Base-by-base conservation (phyloP, 352 stramenopile species). In the Peronosclerospora sorghi region DNA sequence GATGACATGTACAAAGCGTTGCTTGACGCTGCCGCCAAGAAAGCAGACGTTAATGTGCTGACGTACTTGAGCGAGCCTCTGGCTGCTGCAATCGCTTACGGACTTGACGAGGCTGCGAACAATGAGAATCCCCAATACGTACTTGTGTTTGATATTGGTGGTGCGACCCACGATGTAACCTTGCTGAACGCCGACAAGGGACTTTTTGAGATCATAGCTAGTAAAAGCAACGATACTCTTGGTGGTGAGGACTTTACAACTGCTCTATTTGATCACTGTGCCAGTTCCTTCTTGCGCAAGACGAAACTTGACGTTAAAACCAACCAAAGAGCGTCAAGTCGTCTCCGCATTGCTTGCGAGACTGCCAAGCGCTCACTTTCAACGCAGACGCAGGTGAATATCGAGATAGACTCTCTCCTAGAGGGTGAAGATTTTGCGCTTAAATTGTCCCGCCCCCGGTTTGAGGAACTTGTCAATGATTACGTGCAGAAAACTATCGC, bases 41-140 rank as follows among this genome's bases (percentile, higher is more conserved):
- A 85, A 48, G 96, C 95, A 5, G 95, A 94, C 13, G 74, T 99
- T 10, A 85, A 96, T 34, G 86, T 99, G 41, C 73, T 98, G 54
- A 86, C 92, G 40, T 91, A 97, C 71, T 95, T 99, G 61, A 98
- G 96, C 65, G 96, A 99, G 68, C 96, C 96, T 28, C 92, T 97
- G 14, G 94, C 96, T 35, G 96, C 96, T 39, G 96, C 95, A 36
- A 97, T 98, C 63, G 95, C 95, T n/a, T 99, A 99, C 66, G 95
- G 96, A 26, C 71, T 98, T 15, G 95, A 99, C 56, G 96, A 98
- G 62, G 64, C 56, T 46, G 54, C 56, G n/a, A 85, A 81, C 59
- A 77, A 73, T 40, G 61, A 73, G 36, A 73, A 84, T 49, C 83
- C 96, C 39, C 86, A 98, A 60, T 97, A 96, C 54, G 88, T 97